These are phyloP conservation scores for Xerocomellus intermedius DNA, from an alignment of 768 basidiomycete species.

Conservation along the genomic window DNA sequence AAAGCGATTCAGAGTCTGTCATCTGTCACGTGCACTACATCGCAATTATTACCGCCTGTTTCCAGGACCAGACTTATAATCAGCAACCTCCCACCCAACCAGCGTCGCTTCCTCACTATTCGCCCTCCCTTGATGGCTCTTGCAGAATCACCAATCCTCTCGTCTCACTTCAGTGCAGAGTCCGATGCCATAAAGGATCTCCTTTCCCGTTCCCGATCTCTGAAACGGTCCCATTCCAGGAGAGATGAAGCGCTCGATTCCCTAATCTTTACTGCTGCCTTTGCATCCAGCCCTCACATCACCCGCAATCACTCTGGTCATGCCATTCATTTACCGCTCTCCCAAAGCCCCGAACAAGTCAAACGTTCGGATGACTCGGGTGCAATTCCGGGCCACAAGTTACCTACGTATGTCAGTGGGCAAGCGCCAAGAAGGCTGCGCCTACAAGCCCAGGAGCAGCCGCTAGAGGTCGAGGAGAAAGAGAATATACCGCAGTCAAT, in stretches of 20 bases:
- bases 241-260: slow-evolving; percentile 78
- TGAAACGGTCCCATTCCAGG: slow-evolving; percentile 41
- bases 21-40: slow-evolving; percentile 8
- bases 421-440: slow-evolving; percentile 72
- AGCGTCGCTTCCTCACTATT: background rate
- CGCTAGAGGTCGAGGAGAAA: slow-evolving; percentile 40
- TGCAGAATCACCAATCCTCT: slow-evolving; percentile 28
- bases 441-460: slow-evolving; percentile 33
- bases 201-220: slow-evolving; percentile 53
- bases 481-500: slow-evolving; percentile 45
- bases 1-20: background rate
- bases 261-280: slow-evolving; percentile 72
- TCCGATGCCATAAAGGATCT: slow-evolving; percentile 66
- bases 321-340: slow-evolving; percentile 60
- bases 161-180: slow-evolving; percentile 29
- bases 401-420: slow-evolving; percentile 63
- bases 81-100: background rate
- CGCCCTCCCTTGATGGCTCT: slow-evolving; percentile 22
- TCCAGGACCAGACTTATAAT: slow-evolving; percentile 5
- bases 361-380: slow-evolving; percentile 47
- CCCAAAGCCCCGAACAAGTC: slow-evolving; percentile 42
- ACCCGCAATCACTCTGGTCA: slow-evolving; percentile 88
- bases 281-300: slow-evolving; percentile 70
- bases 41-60: background rate
- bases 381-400: slow-evolving; percentile 41